Conservation (phyloP, 2,329 filamentous ascomycete species). For the Phyllosticta citriasiana region DNA sequence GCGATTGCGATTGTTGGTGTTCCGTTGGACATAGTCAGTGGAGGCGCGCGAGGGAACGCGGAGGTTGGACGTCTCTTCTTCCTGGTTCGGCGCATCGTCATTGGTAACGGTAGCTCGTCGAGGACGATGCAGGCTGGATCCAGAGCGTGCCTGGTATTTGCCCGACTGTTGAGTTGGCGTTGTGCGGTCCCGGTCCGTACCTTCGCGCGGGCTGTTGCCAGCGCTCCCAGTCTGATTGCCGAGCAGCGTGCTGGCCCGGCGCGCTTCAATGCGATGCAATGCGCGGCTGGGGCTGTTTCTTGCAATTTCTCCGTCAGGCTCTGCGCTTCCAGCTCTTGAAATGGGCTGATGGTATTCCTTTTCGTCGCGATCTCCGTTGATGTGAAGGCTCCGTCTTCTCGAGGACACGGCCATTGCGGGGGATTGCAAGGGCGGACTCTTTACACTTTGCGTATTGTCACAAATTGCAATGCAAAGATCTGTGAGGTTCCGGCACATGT, state of each 20-base stretch:
- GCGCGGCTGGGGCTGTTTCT: conserved; percentile 26
- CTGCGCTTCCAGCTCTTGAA: conserved; percentile 20
- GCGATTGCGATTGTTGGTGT: conserved; percentile 20
- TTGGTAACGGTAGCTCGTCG: conserved; percentile 9
- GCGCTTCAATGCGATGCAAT: conserved; percentile 36
- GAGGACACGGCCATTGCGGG: conserved; percentile 1
- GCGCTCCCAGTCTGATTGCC: conserved; percentile 14
- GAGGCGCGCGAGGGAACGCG: conserved; percentile 39
- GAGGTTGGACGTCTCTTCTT: conserved; percentile 30
- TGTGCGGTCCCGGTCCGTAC: conserved; percentile 8
- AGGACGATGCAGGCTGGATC: conserved; percentile 3
- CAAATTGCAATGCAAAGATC: conserved; percentile 78
- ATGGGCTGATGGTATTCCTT: conserved; percentile 3
- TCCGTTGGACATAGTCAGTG: conserved; percentile 31
- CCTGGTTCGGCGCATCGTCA: conserved; percentile 18
- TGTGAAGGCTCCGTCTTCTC: conserved; percentile 6
- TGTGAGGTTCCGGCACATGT: conserved; percentile 82
- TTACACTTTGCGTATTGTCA: conserved; percentile 21
- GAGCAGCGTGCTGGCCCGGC: conserved; percentile 27
- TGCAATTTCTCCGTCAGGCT: conserved; percentile 24
- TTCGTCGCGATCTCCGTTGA: conserved; percentile 3
- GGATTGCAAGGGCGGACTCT: conserved; percentile 11
- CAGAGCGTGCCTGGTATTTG: not conserved
- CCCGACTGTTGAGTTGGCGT: conserved; percentile 3
- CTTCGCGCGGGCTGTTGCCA: conserved; percentile 22